phyloP scores from a whole-genome alignment of 1,284 basidiomycete genomes.

The Bjerkandera adusta region DNA sequence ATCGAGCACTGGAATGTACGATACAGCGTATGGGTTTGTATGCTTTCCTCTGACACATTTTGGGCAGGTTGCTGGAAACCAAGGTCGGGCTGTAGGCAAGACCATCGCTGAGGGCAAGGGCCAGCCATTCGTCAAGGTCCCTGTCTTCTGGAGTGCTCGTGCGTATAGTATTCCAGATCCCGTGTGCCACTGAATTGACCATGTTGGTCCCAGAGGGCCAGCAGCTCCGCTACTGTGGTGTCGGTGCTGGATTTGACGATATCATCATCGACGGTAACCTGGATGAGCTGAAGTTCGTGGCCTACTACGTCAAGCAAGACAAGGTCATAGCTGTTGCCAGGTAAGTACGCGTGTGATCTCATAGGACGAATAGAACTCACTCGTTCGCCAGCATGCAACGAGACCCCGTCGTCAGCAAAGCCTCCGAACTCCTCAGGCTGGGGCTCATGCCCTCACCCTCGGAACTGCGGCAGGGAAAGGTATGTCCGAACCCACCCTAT shows the following conservation, averaged over 20 bases:
- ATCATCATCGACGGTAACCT: conserved; percentile 77
- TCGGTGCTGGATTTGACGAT: conserved; percentile 69
- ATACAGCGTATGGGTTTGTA: conserved; percentile 1
- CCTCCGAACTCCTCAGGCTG: conserved; percentile 77
- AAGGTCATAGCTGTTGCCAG: conserved; percentile 83
- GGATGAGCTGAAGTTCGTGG: conserved; percentile 84
- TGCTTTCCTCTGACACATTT: conserved; percentile 16
- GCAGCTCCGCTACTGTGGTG: conserved; percentile 81
- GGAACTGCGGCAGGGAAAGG: conserved; percentile 71
- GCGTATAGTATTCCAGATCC: conserved; percentile 28
- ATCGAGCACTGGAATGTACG: conserved; percentile 93
- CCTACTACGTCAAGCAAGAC: conserved; percentile 81
- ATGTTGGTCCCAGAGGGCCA: conserved; percentile 48
- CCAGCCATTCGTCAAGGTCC: conserved; percentile 74
- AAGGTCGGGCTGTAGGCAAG: conserved; percentile 82
- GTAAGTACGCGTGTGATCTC: conserved; percentile 27
- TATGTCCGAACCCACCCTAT: conserved; percentile 26
- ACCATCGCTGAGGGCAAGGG: conserved; percentile 58
- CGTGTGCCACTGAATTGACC: background rate
- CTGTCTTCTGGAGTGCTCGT: conserved; percentile 90
- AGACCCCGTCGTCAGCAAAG: conserved; percentile 81
- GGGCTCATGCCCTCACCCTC: conserved; percentile 80
- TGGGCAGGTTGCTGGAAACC: conserved; percentile 75
- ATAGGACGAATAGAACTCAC: conserved; percentile 3
- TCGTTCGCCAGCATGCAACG: conserved; percentile 77